phyloP scores from a whole-genome alignment of 2,329 filamentous ascomycete species.

The Trichoderma aggressivum region DNA sequence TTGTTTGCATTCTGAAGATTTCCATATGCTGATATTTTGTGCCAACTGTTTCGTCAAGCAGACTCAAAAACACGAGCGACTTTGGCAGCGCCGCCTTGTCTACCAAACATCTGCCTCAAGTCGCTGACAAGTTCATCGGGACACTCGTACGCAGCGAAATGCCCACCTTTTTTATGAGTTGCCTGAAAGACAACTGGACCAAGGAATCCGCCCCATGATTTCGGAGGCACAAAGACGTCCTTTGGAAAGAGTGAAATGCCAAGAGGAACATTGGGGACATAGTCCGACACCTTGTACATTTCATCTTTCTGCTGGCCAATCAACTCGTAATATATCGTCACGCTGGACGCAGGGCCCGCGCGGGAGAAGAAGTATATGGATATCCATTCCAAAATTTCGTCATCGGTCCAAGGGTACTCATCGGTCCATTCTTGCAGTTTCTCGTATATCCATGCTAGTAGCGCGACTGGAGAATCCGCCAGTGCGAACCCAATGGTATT shows the following conservation, averaged over 20 bases:
- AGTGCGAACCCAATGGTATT: constrained; percentile 69
- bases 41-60: neutral
- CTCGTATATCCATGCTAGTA: constrained; percentile 78
- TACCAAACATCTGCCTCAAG: constrained; percentile 37
- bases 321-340: constrained; percentile 71
- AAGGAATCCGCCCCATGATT: constrained; percentile 55
- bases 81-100: neutral
- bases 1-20: neutral
- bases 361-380: constrained; percentile 68
- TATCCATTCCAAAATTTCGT: constrained; percentile 74
- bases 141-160: constrained; percentile 60
- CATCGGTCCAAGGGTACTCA: constrained; percentile 67
- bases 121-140: constrained; percentile 53
- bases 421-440: constrained; percentile 78
- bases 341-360: constrained; percentile 64
- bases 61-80: neutral
- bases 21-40: neutral
- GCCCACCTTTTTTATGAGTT: constrained; percentile 50
- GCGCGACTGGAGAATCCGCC: constrained; percentile 64
- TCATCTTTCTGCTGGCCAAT: constrained; percentile 37
- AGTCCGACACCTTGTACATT: constrained; percentile 22
- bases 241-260: constrained; percentile 55
- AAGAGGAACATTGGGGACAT: constrained; percentile 37
- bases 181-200: constrained; percentile 59
- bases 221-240: constrained; percentile 54